Evolutionary conservation across 169 alveolate species (phyloP).

Genomic region (Theileria annulata): DNA sequence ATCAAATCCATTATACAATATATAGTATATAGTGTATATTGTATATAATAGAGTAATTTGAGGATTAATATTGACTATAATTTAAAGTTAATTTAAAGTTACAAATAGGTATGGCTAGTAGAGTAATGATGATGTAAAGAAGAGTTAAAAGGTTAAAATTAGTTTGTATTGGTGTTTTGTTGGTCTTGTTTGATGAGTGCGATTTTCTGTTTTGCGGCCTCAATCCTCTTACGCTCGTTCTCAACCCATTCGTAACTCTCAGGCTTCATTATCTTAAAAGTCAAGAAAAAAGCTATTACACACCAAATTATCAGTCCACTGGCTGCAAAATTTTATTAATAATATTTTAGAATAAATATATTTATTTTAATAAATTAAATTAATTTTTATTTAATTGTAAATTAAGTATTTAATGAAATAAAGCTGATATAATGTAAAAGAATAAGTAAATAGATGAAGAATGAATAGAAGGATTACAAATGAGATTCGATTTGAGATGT

Average conservation of each 20-base stretch:
- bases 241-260: slow-evolving; percentile 80
- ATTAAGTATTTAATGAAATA: neutral
- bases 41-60: no score
- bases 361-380: neutral
- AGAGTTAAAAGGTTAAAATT: neutral
- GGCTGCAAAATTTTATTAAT: slow-evolving; percentile 42
- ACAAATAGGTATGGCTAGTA: no score
- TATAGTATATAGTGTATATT: neutral
- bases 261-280: slow-evolving; percentile 72
- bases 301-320: slow-evolving; percentile 72
- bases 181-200: slow-evolving; percentile 41
- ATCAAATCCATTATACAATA: neutral
- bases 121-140: no score
- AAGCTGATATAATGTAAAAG: neutral
- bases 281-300: slow-evolving; percentile 68
- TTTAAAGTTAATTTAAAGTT: no score
- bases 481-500: slow-evolving; percentile 61
- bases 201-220: slow-evolving; percentile 74
- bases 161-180: neutral
- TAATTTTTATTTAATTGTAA: neutral
- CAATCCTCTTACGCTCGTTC: slow-evolving; percentile 71
- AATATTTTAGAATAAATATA: neutral
- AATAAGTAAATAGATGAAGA: neutral
- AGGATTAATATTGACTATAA: no score
- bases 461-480: slow-evolving; percentile 33